Conservation (phyloP, 2,329 filamentous ascomycete species). For the Aspergillus persii region DNA sequence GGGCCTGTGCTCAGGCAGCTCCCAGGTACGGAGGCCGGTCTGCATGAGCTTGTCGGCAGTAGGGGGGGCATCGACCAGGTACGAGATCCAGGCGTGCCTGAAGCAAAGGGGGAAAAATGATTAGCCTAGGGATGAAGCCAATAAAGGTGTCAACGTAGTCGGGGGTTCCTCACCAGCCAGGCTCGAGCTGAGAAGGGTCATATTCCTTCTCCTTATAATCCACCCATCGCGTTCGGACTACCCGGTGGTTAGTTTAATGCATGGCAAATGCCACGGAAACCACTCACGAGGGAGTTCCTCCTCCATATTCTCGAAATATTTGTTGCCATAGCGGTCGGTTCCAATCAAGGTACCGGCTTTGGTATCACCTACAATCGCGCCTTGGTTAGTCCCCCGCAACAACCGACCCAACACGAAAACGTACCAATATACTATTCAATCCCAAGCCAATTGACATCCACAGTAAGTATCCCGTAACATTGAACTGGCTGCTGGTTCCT, state of each 20-base stretch:
- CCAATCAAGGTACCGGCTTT: constrained; percentile 87
- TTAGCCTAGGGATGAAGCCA: background rate
- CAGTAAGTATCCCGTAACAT: constrained; percentile 21
- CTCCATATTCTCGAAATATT: constrained; percentile 87
- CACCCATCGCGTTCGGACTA: constrained; percentile 94
- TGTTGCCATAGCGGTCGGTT: constrained; percentile 89
- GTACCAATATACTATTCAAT: constrained; percentile 44
- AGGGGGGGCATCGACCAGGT: constrained; percentile 84
- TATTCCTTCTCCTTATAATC: constrained; percentile 85
- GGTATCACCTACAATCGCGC: constrained; percentile 72
- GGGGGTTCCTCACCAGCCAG: constrained; percentile 64
- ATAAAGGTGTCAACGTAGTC: background rate
- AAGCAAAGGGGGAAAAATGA: background rate
- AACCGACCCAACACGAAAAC: constrained; percentile 1
- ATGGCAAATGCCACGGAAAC: constrained; percentile 6
- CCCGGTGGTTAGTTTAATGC: constrained; percentile 14
- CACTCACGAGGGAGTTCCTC: constrained; percentile 84
- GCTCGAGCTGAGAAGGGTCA: constrained; percentile 70
- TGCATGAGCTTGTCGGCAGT: constrained; percentile 70
- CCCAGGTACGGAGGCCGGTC: constrained; percentile 69
- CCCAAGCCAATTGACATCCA: constrained; percentile 2
- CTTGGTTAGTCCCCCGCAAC: constrained; percentile 18
- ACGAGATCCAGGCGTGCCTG: constrained; percentile 95
- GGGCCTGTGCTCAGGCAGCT: constrained; percentile 68
- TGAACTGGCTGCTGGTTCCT: background rate